Base-by-base conservation (phyloP, 2,329 filamentous ascomycete species). In the Hyphodiscus sp. region DNA sequence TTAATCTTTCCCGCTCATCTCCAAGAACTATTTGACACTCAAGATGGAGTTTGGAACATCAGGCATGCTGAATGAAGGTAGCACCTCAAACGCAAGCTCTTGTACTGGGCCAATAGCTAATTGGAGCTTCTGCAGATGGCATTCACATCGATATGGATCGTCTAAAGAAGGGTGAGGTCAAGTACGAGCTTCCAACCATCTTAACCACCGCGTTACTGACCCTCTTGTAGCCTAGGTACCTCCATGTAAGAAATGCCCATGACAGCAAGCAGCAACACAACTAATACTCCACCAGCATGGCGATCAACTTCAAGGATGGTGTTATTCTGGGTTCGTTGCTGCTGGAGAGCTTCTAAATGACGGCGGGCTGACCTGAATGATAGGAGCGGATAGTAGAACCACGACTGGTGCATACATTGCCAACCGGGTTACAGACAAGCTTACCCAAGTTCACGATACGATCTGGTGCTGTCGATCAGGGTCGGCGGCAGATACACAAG, bases 391-490 rank as follows among this genome's bases (percentile, higher is more conserved):
- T 74, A 96, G 91, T 68, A 85, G 94, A 77, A 99, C 94, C 62
- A 99, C 94, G 46, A 99, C 92, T 52, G 94, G 94, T 67, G 85
- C 92, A 65, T 99, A 97, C 80, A 97, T 99, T 69, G 94, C 94
- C 66, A 99, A 99, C 75, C 87, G 94, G 79, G 94, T 99, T 62
- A 99, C 94, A 61, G 94, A 99, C 81, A 99, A 99, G 80, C 85
- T 99, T 70, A 99, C 94, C 67, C 88, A 91, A 78, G 92, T 99
- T 57, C 89, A 95, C 76, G 94, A 99, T 73, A 97, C 92, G 55
- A 97, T 99, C 74, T 99, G 94, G 94, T 99, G 94, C 78, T 99
- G 94, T 77, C 87, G 94, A 68, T 97, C 94, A 57, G 94, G 94
- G 49, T 99, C 94, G 23, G 94, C 94, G 30, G 94, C 94, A 63